These are phyloP conservation scores for Gossypioides kirkii DNA, from an alignment of 345 rosid genomes.

Conservation along the genomic window DNA sequence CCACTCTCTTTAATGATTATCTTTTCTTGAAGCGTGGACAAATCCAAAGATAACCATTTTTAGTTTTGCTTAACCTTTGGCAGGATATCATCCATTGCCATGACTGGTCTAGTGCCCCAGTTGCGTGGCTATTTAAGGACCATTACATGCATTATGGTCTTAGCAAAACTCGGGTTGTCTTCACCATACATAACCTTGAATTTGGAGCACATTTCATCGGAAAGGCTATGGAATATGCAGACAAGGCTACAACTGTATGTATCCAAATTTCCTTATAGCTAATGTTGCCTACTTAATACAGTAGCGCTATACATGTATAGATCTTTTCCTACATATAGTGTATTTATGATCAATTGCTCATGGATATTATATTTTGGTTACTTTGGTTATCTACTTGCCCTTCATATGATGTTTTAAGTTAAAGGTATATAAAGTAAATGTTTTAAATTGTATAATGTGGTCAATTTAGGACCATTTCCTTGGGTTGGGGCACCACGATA, in stretches of 20 bases:
- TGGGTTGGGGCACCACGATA: not conserved
- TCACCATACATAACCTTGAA: conserved; percentile 91
- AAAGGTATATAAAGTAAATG: not conserved
- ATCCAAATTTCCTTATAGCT: conserved; percentile 2
- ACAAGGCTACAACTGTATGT: conserved; percentile 88
- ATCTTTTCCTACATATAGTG: not conserved
- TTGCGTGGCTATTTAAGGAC: conserved; percentile 85
- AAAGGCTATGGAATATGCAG: conserved; percentile 76
- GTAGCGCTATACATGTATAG: not conserved
- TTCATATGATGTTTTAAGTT: not conserved
- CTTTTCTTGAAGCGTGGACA: not conserved
- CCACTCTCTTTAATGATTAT: not conserved
- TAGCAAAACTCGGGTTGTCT: conserved; percentile 73
- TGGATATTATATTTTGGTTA: not conserved
- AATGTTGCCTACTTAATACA: not conserved
- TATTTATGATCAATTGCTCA: not conserved
- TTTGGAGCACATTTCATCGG: conserved; percentile 64
- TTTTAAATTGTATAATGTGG: not conserved
- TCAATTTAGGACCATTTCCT: not conserved
- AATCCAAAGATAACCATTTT: not conserved
- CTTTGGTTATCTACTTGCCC: not conserved
- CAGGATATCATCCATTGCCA: conserved; percentile 98
- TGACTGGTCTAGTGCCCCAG: conserved; percentile 95
- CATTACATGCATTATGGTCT: conserved; percentile 71
- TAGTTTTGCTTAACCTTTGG: conserved; percentile 13